Percentiles rank a stretch among this genome's conserved stretches.
Conservation (phyloP, 176 grass and related monocot genomes). For the Avena insularis region DNA sequence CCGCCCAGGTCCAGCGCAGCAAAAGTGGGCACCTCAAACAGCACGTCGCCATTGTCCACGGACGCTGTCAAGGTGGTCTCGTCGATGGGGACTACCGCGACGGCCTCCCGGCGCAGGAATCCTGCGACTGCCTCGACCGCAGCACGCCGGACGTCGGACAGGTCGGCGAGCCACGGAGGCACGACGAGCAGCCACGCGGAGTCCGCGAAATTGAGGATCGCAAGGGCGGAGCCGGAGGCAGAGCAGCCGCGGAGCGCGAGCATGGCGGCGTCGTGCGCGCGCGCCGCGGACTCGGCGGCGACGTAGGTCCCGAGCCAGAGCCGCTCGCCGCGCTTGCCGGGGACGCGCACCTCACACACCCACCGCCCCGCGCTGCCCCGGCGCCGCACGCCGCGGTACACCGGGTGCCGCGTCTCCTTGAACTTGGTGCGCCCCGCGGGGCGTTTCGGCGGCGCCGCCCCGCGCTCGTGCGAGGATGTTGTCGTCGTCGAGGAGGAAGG, state of each 20-base stretch:
- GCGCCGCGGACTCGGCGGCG: constrained; percentile 60
- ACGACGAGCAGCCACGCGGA: constrained; percentile 52
- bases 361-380: constrained; percentile 31
- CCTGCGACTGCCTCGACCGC: constrained; percentile 45
- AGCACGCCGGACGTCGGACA: constrained; percentile 41
- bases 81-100: background rate
- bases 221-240: background rate
- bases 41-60: background rate
- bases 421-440: constrained; percentile 95
- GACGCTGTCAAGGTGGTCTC: background rate
- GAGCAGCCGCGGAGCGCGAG: background rate
- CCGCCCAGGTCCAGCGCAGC: background rate
- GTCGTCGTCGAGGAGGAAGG: background rate
- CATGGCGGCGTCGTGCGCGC: constrained; percentile 59
- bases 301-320: constrained; percentile 59
- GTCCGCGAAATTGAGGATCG: constrained; percentile 62
- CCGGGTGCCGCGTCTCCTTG: constrained; percentile 88
- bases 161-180: constrained; percentile 28
- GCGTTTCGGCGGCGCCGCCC: constrained; percentile 54
- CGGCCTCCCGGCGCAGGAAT: constrained; percentile 32
- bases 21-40: background rate
- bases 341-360: too few relatives aligned
- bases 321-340: too few relatives aligned
- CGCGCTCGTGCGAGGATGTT: background rate
- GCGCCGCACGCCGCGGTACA: constrained; percentile 79